Percentiles rank a stretch among this genome's conserved stretches.
Conservation (phyloP, 2,329 filamentous ascomycete species). For the Aspergillus ruber region DNA sequence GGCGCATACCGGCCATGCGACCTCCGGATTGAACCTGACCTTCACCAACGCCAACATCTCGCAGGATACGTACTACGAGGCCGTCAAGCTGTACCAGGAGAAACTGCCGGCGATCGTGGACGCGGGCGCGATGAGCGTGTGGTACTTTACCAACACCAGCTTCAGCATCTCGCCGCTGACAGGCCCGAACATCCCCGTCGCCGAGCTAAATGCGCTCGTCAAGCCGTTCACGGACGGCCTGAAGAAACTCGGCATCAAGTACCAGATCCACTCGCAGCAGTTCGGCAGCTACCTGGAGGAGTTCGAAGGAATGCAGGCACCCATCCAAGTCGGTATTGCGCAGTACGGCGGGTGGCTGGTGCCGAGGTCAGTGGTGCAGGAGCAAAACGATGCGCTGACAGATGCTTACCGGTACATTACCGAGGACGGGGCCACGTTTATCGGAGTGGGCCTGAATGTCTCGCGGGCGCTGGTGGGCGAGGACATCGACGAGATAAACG, state of each 20-base stretch:
- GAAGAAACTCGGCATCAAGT: conserved; percentile 26
- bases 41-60: conserved; percentile 32
- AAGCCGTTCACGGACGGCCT: conserved; percentile 40
- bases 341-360: conserved; percentile 31
- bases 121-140: conserved; percentile 46
- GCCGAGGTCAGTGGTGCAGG: conserved; percentile 27
- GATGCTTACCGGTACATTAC: conserved; percentile 29
- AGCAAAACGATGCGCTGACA: conserved; percentile 25
- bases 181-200: conserved; percentile 41
- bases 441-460: conserved; percentile 35
- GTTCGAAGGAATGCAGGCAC: conserved; percentile 25
- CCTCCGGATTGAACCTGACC: conserved; percentile 41
- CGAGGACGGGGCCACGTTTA: conserved; percentile 27
- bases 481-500: conserved; percentile 39
- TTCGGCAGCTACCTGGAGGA: conserved; percentile 27
- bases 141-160: conserved; percentile 48
- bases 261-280: conserved; percentile 21
- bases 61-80: conserved; percentile 44
- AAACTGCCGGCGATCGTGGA: conserved; percentile 46
- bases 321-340: conserved; percentile 33
- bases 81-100: conserved; percentile 43
- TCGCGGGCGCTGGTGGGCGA: conserved; percentile 30
- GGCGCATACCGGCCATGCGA: conserved; percentile 40
- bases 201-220: conserved; percentile 42
- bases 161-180: conserved; percentile 43